phyloP scores from a whole-genome alignment of 2,329 filamentous ascomycete species.

The Sporothrix pallida region DNA sequence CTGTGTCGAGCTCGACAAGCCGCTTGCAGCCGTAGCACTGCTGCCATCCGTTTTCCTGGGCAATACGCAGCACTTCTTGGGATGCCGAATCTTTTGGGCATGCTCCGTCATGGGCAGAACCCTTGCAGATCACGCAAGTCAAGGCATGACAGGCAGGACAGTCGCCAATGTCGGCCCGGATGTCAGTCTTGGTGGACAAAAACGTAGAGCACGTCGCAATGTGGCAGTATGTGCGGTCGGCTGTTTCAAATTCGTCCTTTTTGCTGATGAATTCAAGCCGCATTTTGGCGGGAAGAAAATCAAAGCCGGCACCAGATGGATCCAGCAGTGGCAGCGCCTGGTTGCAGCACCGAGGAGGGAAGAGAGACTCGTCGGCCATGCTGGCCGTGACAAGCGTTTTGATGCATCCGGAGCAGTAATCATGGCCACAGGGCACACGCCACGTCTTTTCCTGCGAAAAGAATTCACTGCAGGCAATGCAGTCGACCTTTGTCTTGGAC shows the following conservation, averaged over 20 bases:
- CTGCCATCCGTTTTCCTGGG: conserved; percentile 56
- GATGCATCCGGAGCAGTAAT: conserved; percentile 60
- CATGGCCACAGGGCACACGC: conserved; percentile 50
- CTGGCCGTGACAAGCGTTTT: conserved; percentile 51
- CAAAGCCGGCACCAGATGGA: conserved; percentile 44
- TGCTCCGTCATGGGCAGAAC: conserved; percentile 50
- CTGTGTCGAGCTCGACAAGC: conserved; percentile 56
- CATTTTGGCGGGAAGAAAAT: conserved; percentile 37
- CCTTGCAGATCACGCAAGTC: conserved; percentile 62
- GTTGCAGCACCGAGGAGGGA: conserved; percentile 61
- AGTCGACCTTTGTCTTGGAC: background rate
- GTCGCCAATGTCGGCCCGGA: conserved; percentile 45
- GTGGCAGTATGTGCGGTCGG: conserved; percentile 58
- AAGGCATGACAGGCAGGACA: conserved; percentile 45
- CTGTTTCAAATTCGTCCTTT: conserved; percentile 55
- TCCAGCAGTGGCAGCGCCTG: conserved; percentile 48
- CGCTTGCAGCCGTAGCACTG: conserved; percentile 53
- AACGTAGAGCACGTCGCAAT: conserved; percentile 52
- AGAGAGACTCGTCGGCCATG: conserved; percentile 57
- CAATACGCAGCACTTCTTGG: conserved; percentile 50
- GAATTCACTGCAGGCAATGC: conserved; percentile 32
- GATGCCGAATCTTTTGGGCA: conserved; percentile 54
- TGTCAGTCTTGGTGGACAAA: conserved; percentile 45
- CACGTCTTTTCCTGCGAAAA: background rate
- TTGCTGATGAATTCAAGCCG: conserved; percentile 51